A percentile compares a stretch with the other conserved stretches of the same genome.
Conservation (phyloP, 2,329 filamentous ascomycete genomes). For the Colletotrichum sp. region DNA sequence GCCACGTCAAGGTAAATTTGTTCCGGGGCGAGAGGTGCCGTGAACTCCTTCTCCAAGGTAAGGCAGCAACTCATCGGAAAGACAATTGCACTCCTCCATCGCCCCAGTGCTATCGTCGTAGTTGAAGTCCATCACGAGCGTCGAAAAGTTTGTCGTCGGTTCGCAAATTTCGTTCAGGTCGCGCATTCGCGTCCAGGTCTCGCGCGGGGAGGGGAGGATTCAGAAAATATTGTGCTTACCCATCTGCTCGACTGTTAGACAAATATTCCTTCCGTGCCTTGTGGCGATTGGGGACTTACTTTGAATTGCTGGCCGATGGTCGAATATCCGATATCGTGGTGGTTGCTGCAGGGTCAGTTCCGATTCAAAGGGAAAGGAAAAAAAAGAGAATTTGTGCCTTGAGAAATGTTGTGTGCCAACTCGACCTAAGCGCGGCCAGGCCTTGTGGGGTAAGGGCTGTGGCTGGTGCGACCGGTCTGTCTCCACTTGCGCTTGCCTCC, state of each 20-base stretch:
- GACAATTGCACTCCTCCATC: not conserved
- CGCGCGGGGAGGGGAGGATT: not conserved
- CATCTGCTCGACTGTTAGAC: constrained; percentile 58
- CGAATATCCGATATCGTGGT: constrained; percentile 23
- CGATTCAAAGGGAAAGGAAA: not conserved
- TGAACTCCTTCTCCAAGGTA: not conserved
- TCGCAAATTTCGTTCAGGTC: not conserved
- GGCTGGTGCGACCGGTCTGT: not conserved
- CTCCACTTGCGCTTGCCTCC: not conserved
- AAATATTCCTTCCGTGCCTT: not conserved
- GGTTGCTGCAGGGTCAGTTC: constrained; percentile 20
- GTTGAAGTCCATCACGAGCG: constrained; percentile 12
- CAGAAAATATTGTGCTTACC: constrained; percentile 54
- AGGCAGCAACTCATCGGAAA: not conserved
- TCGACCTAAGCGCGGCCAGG: not conserved
- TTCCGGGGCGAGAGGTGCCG: no score
- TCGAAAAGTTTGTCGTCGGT: constrained; percentile 10
- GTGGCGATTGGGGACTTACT: constrained; percentile 16
- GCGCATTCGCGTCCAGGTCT: not conserved
- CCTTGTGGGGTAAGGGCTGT: not conserved
- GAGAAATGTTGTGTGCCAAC: constrained; percentile 7
- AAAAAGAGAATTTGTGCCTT: constrained; percentile 16
- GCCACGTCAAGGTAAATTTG: not conserved
- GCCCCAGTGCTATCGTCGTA: not conserved
- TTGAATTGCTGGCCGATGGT: constrained; percentile 24